phyloP scores from a whole-genome alignment of 805 yeast genomes.

The Yamadazyma takamatsuzukensis region DNA sequence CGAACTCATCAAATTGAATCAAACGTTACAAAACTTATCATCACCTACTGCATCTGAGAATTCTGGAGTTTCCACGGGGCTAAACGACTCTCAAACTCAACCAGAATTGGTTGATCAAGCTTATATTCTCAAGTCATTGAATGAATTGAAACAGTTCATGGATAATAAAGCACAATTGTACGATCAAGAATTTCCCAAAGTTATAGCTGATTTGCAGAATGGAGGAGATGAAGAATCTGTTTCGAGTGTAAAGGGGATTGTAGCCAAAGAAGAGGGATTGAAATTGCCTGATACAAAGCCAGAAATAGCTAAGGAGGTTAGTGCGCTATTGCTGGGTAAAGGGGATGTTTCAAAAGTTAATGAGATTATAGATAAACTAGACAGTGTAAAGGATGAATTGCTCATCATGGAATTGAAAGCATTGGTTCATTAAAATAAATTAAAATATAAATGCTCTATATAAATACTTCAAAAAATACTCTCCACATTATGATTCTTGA shows the following conservation, averaged over 20 bases:
- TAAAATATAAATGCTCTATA: no score
- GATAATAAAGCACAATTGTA: slow-evolving; percentile 16
- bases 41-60: slow-evolving; percentile 7
- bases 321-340: slow-evolving; percentile 1
- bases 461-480: slow-evolving; percentile 32
- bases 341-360: slow-evolving; percentile 8
- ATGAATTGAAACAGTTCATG: slow-evolving; percentile 22
- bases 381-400: slow-evolving; percentile 17
- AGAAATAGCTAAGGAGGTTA: slow-evolving; percentile 6
- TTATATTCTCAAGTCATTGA: slow-evolving; percentile 18
- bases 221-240: slow-evolving; percentile 11
- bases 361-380: slow-evolving; percentile 11
- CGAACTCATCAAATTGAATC: slow-evolving; percentile 65
- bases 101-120: slow-evolving; percentile 12
- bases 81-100: slow-evolving; percentile 1
- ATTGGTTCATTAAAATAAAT: no score
- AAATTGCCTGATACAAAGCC: slow-evolving; percentile 9
- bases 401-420: slow-evolving; percentile 20
- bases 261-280: slow-evolving; percentile 3
- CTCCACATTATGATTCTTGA: slow-evolving; percentile 74
- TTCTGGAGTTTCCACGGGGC: slow-evolving; percentile 7
- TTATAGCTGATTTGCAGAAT: slow-evolving; percentile 13
- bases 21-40: slow-evolving; percentile 38
- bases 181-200: slow-evolving; percentile 18
- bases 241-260: slow-evolving; percentile 15